A percentile compares a stretch with the other conserved stretches of the same genome.
Evolutionary conservation across 2,329 filamentous ascomycete genomes (phyloP).

Genomic region (Aspergillus sp.): DNA sequence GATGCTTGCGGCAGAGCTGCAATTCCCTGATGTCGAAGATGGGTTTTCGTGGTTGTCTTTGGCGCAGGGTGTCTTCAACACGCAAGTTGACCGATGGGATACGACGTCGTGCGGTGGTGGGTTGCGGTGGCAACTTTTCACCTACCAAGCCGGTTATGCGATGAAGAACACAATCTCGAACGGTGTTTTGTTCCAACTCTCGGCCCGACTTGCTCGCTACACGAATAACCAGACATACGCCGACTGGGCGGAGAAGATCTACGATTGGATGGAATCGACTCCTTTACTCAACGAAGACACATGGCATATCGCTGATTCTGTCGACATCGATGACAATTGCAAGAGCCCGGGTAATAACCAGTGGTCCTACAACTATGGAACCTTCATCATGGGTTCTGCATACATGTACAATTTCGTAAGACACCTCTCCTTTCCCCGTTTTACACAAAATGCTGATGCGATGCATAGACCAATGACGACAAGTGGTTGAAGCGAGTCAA

Average conservation of each 20-base stretch:
- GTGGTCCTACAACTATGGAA: slow-evolving; percentile 61
- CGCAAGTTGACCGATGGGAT: slow-evolving; percentile 65
- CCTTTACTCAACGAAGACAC: slow-evolving; percentile 53
- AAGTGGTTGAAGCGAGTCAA: slow-evolving; percentile 53
- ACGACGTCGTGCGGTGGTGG: slow-evolving; percentile 61
- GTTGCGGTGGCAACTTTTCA: slow-evolving; percentile 74
- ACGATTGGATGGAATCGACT: slow-evolving; percentile 53
- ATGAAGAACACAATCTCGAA: slow-evolving; percentile 82
- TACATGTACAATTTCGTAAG: slow-evolving; percentile 61
- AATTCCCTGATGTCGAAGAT: slow-evolving; percentile 53
- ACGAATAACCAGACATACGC: slow-evolving; percentile 60
- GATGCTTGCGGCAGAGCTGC: slow-evolving; percentile 60
- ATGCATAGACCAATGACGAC: slow-evolving; percentile 38
- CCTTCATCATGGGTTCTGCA: slow-evolving; percentile 54
- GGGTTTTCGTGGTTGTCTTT: slow-evolving; percentile 47
- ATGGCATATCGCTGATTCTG: slow-evolving; percentile 61
- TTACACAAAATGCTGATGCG: neutral
- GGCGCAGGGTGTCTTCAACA: slow-evolving; percentile 65
- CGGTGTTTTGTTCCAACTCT: slow-evolving; percentile 75
- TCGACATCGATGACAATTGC: slow-evolving; percentile 53
- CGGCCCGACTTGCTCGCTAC: slow-evolving; percentile 62
- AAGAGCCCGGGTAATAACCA: slow-evolving; percentile 55
- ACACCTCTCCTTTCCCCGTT: slow-evolving; percentile 1
- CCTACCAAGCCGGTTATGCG: slow-evolving; percentile 66
- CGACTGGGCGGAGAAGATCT: slow-evolving; percentile 55